These are phyloP conservation scores for Yamadazyma mexicana DNA, from an alignment of 1,139 yeast species.

Conservation along the genomic window DNA sequence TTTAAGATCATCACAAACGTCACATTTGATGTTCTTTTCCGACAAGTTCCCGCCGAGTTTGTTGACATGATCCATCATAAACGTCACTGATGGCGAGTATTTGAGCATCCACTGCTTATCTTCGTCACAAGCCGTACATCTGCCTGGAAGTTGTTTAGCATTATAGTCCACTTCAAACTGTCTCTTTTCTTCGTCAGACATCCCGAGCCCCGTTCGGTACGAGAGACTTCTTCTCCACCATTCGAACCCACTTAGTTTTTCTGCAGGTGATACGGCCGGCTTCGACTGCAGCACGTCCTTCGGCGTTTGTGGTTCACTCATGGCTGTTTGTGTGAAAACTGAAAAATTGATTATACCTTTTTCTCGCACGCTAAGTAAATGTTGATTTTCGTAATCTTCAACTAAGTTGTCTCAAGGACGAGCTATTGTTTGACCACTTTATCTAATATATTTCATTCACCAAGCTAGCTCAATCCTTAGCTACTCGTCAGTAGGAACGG, in stretches of 20 bases:
- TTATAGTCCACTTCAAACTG: slow-evolving; percentile 60
- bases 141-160: slow-evolving; percentile 45
- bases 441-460: no score
- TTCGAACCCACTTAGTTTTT: slow-evolving; percentile 53
- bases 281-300: no score
- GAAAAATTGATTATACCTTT: no score
- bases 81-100: slow-evolving; percentile 82
- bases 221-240: slow-evolving; percentile 81
- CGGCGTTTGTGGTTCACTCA: not conserved
- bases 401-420: no score
- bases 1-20: slow-evolving; percentile 78
- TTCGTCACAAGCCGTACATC: slow-evolving; percentile 67
- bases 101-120: slow-evolving; percentile 76
- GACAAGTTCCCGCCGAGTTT: slow-evolving; percentile 59
- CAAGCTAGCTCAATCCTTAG: no score
- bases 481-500: no score
- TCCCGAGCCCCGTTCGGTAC: slow-evolving; percentile 73
- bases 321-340: not conserved
- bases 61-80: slow-evolving; percentile 82
- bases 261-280: slow-evolving; percentile 20
- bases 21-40: slow-evolving; percentile 65
- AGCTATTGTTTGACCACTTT: no score
- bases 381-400: no score
- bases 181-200: slow-evolving; percentile 51
- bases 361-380: no score